Conservation (phyloP, 305 asterid genomes). For the Fraxinus sp. region DNA sequence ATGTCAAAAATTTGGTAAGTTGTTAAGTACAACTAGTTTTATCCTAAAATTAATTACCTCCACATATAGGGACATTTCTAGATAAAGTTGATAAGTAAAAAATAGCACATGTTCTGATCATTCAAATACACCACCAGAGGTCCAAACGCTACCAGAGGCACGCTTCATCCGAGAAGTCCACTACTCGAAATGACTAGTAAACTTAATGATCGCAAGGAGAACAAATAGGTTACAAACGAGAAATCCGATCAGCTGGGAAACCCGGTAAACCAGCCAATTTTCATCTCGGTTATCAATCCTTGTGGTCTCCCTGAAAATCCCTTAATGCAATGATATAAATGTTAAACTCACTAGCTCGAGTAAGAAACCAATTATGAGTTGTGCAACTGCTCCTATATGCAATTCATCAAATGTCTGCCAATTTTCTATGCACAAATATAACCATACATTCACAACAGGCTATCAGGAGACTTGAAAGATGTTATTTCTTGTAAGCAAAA, state of each 20-base stretch:
- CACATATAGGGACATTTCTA: too few species aligned
- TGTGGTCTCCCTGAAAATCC: not conserved
- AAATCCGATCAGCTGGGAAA: not conserved
- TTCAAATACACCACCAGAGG: not conserved
- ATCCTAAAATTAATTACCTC: too few species aligned
- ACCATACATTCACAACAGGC: slow-evolving; percentile 26
- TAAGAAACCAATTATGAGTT: not conserved
- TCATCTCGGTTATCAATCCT: not conserved
- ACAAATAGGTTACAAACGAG: not conserved
- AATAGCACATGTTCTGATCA: not conserved
- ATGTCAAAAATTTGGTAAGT: too few species aligned
- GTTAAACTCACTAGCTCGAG: not conserved
- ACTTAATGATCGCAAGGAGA: not conserved
- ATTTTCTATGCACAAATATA: slow-evolving; percentile 41
- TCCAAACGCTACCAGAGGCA: not conserved
- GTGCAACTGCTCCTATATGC: slow-evolving; percentile 31
- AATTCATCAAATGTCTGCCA: slow-evolving; percentile 29
- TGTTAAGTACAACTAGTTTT: too few species aligned
- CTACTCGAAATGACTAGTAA: not conserved
- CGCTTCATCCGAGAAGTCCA: not conserved
- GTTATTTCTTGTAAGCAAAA: slow-evolving; percentile 15
- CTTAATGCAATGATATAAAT: not conserved
- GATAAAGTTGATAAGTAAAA: too few species aligned
- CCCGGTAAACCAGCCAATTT: not conserved
- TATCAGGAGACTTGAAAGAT: slow-evolving; percentile 14